Conservation (phyloP, 805 yeast genomes). For the Kluyveromyces wickerhamii region DNA sequence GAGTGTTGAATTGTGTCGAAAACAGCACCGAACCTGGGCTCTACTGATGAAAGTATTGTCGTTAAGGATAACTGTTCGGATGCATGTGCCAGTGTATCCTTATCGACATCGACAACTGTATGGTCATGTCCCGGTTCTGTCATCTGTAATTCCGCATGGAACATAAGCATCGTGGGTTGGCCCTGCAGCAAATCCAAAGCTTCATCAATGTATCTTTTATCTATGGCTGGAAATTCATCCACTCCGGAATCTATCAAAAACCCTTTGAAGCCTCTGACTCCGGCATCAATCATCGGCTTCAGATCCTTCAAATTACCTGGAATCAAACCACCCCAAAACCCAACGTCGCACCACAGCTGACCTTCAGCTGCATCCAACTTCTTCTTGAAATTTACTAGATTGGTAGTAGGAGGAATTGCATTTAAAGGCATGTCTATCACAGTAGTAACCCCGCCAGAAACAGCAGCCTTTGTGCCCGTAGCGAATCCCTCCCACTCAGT, state of each 20-base stretch:
- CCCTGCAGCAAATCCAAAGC: conserved; percentile 62
- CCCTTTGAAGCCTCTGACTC: conserved; percentile 92
- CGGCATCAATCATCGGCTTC: conserved; percentile 68
- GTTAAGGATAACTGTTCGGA: conserved; percentile 44
- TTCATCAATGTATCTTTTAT: conserved; percentile 49
- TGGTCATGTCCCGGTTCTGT: conserved; percentile 18
- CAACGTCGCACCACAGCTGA: conserved; percentile 88
- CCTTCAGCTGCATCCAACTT: conserved; percentile 73
- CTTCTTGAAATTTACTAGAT: conserved; percentile 60
- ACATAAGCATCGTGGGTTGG: conserved; percentile 67
- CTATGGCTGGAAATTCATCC: conserved; percentile 85
- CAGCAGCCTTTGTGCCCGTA: conserved; percentile 93
- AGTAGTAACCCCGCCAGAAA: conserved; percentile 93
- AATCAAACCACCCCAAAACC: conserved; percentile 93
- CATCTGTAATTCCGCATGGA: conserved; percentile 88
- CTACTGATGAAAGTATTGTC: conserved; percentile 49
- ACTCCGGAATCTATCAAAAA: conserved; percentile 94
- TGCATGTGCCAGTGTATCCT: conserved; percentile 10
- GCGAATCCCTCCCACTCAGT: conserved; percentile 98
- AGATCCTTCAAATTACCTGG: conserved; percentile 69
- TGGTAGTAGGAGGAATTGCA: conserved; percentile 94
- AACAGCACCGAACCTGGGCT: conserved; percentile 45
- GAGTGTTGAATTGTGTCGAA: conserved; percentile 26
- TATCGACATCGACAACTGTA: conserved; percentile 24
- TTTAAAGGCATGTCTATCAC: conserved; percentile 94